These are phyloP conservation scores for Penicillium salamii DNA, from an alignment of 495 filamentous ascomycete genomes.

Conservation along the genomic window DNA sequence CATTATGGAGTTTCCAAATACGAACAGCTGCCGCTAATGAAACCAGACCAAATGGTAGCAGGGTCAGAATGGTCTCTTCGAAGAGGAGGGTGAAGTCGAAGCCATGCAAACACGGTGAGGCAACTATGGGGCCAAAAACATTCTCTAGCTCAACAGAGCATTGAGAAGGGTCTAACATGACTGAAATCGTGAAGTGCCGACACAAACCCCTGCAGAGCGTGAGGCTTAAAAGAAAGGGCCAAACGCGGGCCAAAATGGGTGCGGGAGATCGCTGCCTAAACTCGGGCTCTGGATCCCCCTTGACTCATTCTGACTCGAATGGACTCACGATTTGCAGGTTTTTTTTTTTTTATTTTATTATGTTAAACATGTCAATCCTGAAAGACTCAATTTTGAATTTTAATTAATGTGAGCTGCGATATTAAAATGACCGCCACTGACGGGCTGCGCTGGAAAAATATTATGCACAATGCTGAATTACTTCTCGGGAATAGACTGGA, in stretches of 20 bases:
- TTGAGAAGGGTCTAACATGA: neutral
- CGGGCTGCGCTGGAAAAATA: too few relatives aligned
- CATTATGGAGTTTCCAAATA: slow-evolving; percentile 7
- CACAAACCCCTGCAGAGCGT: too few relatives aligned
- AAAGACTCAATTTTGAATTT: too few relatives aligned
- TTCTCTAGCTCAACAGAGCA: neutral
- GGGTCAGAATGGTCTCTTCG: slow-evolving; percentile 15
- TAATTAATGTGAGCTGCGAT: too few relatives aligned
- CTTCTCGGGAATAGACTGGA: too few relatives aligned
- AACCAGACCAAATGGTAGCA: slow-evolving; percentile 7
- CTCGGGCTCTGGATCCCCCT: neutral
- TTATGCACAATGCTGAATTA: too few relatives aligned
- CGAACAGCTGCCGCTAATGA: slow-evolving; percentile 2
- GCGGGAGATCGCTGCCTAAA: slow-evolving; percentile 1
- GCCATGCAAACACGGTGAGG: neutral
- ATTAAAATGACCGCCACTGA: too few relatives aligned
- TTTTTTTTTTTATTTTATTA: too few relatives aligned
- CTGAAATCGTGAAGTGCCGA: too few relatives aligned
- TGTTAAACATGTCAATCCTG: too few relatives aligned
- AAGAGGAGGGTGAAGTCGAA: slow-evolving; percentile 26
- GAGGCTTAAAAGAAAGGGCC: too few relatives aligned
- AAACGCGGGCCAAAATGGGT: neutral
- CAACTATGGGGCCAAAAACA: slow-evolving; percentile 2
- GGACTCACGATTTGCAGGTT: too few relatives aligned
- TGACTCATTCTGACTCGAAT: neutral